A percentile compares a stretch with the other conserved stretches of the same genome.
phyloP scores from a whole-genome alignment of 495 filamentous ascomycete species.

The Choiromyces venosus region DNA sequence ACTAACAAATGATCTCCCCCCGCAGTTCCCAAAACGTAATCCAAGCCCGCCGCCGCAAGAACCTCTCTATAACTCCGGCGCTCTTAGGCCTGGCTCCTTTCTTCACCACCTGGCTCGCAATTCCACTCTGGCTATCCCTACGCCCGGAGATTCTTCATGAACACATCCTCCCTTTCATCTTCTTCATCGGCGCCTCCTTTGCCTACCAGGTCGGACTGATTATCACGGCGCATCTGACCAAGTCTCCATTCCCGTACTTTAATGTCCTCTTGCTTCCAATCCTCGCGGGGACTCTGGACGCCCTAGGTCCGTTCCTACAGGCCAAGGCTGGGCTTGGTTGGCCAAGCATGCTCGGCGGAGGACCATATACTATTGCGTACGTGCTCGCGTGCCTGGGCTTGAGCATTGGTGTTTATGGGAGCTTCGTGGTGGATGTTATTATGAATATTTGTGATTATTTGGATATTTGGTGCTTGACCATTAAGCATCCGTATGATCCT shows the following conservation, averaged over 20 bases:
- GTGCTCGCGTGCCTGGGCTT: slow-evolving; percentile 76
- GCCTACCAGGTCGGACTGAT: slow-evolving; percentile 92
- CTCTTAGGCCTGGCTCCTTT: slow-evolving; percentile 78
- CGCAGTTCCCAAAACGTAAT: slow-evolving; percentile 74
- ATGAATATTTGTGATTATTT: slow-evolving; percentile 95
- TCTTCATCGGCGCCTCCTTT: slow-evolving; percentile 82
- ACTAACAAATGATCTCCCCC: slow-evolving; percentile 22
- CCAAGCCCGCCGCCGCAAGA: slow-evolving; percentile 64
- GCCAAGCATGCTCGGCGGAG: slow-evolving; percentile 69
- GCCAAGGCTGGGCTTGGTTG: slow-evolving; percentile 62
- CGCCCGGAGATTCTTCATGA: slow-evolving; percentile 74
- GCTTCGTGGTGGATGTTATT: slow-evolving; percentile 92
- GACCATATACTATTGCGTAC: slow-evolving; percentile 75
- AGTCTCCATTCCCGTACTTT: slow-evolving; percentile 76
- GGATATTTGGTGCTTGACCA: slow-evolving; percentile 96
- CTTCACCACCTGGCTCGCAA: slow-evolving; percentile 64
- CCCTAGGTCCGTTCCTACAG: slow-evolving; percentile 60
- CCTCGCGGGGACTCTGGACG: slow-evolving; percentile 67
- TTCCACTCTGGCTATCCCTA: slow-evolving; percentile 71
- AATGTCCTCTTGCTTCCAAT: slow-evolving; percentile 72
- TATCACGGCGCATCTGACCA: slow-evolving; percentile 85
- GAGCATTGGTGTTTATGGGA: slow-evolving; percentile 81
- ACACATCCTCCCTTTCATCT: slow-evolving; percentile 78
- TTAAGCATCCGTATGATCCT: slow-evolving; percentile 59
- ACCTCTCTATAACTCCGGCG: slow-evolving; percentile 62